phyloP scores from a whole-genome alignment of 805 yeast genomes.

The Pichia cephalocereana region DNA sequence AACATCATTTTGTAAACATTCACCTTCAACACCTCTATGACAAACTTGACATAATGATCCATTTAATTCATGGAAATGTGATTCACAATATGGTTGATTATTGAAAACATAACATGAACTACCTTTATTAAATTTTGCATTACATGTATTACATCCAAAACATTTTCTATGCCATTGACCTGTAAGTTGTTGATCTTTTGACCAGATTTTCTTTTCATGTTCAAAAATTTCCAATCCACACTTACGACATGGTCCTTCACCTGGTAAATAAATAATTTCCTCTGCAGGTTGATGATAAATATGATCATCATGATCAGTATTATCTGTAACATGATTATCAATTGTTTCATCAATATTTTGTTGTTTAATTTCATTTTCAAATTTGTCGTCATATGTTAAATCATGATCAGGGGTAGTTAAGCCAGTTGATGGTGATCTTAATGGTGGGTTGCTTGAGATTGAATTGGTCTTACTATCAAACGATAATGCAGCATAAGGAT shows the following conservation, averaged over 20 bases:
- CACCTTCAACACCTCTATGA: constrained; percentile 75
- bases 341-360: background rate
- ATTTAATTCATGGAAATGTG: constrained; percentile 68
- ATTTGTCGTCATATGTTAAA: background rate
- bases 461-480: background rate
- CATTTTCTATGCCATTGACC: constrained; percentile 95
- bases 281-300: background rate
- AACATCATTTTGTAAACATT: constrained; percentile 72
- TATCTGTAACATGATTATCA: too few species aligned
- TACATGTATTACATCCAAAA: constrained; percentile 66
- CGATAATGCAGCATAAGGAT: constrained; percentile 2
- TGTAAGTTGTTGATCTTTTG: constrained; percentile 73
- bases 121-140: constrained; percentile 44
- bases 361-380: background rate
- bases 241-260: constrained; percentile 74
- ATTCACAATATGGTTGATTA: constrained; percentile 75
- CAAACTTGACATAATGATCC: constrained; percentile 69
- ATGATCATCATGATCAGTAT: background rate
- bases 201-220: constrained; percentile 55
- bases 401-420: constrained; percentile 4
- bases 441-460: background rate
- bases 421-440: background rate
- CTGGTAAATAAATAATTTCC: constrained; percentile 34
- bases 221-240: constrained; percentile 50
- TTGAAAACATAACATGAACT: constrained; percentile 66